Conservation (phyloP, 169 alveolate genomes). For the Cystoisospora suis region DNA sequence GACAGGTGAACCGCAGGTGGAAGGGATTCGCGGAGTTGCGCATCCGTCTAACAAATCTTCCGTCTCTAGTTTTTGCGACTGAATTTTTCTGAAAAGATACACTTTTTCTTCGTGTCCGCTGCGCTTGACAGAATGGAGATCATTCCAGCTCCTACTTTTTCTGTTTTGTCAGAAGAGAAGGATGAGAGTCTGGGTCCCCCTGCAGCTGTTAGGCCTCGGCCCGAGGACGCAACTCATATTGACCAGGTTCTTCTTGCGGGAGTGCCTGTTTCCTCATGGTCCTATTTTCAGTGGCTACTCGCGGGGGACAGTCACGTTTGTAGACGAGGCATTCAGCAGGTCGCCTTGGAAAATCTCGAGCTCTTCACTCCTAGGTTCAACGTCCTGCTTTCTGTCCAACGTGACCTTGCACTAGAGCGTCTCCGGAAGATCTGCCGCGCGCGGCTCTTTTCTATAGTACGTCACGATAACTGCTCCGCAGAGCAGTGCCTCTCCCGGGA, state of each 20-base stretch:
- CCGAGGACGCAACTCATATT: background rate
- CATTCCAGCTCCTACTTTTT: background rate
- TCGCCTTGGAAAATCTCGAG: constrained; percentile 1
- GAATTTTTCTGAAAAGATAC: too few relatives aligned
- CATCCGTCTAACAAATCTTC: too few relatives aligned
- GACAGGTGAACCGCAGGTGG: too few relatives aligned
- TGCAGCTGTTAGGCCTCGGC: background rate
- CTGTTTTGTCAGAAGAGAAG: background rate
- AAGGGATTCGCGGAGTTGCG: too few relatives aligned
- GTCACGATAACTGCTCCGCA: background rate
- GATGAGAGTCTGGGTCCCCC: constrained; percentile 13
- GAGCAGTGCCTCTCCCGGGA: background rate
- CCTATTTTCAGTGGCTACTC: background rate
- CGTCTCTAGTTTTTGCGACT: too few relatives aligned
- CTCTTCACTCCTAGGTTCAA: constrained; percentile 33
- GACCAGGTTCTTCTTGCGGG: background rate
- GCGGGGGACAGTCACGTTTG: background rate
- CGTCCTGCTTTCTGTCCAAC: background rate
- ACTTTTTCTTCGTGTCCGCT: too few relatives aligned
- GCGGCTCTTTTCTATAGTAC: constrained; percentile 23
- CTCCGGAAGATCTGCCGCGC: background rate
- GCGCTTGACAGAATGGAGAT: background rate
- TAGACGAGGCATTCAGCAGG: background rate
- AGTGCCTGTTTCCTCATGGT: background rate
- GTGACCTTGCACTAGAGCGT: constrained; percentile 3